Evolutionary conservation across 2,329 filamentous ascomycete species (phyloP).

Genomic region (Cladosporium sp.): DNA sequence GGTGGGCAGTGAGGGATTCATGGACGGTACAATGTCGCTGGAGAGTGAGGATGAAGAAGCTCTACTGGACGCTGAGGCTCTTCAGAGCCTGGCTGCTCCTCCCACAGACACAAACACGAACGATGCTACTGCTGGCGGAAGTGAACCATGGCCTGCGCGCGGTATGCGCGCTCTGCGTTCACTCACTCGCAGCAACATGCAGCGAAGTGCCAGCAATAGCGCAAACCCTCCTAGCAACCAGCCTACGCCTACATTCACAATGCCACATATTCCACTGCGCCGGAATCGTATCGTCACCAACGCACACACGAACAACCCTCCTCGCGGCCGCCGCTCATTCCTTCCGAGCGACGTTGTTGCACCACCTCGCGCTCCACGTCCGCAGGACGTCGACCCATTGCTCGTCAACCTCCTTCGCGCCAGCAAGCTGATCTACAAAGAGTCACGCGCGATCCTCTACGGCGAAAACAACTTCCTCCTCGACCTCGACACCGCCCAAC

Average conservation of each 20-base stretch:
- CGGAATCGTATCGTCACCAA: not conserved
- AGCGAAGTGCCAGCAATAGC: not conserved
- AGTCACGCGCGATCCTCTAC: slow-evolving; percentile 46
- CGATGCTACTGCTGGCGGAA: not conserved
- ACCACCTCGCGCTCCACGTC: slow-evolving; percentile 23
- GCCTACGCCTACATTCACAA: not conserved
- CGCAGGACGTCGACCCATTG: slow-evolving; percentile 40
- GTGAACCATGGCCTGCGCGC: not conserved
- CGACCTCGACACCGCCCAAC: slow-evolving; percentile 41
- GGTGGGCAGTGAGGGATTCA: not conserved
- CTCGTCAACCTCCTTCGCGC: slow-evolving; percentile 43
- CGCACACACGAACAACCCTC: not conserved
- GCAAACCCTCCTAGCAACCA: not conserved
- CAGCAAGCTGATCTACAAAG: slow-evolving; percentile 44
- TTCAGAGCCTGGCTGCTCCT: not conserved
- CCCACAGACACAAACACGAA: not conserved
- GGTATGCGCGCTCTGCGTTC: slow-evolving; percentile 9
- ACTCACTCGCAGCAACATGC: slow-evolving; percentile 2
- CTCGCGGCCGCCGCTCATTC: slow-evolving; percentile 16
- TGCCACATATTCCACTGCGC: not conserved
- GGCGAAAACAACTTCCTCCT: slow-evolving; percentile 45
- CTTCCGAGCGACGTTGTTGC: not conserved
- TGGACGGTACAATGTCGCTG: not conserved
- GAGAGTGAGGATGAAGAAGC: not conserved
- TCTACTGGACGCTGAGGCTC: not conserved